Conservation (phyloP, 805 yeast genomes). For the Pichia insulana region DNA sequence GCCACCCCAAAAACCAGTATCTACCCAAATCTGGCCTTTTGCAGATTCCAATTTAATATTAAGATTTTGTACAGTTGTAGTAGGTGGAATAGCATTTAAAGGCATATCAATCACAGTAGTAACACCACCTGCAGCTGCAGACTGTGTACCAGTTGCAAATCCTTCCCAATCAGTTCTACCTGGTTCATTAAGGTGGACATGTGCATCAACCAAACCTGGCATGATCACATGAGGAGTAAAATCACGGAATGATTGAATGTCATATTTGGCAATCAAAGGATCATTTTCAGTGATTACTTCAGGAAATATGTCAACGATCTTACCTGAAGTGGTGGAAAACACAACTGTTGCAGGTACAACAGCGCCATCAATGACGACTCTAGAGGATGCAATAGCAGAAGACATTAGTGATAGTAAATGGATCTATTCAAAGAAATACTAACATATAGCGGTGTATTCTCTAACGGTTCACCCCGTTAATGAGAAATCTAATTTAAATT, state of each 20-base stretch:
- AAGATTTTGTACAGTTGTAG: conserved; percentile 74
- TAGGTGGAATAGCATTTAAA: conserved; percentile 90
- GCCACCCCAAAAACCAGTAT: conserved; percentile 96
- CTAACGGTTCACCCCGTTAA: too few relatives aligned
- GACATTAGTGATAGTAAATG: conserved; percentile 41
- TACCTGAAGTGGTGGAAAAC: conserved; percentile 48
- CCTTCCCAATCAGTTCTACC: conserved; percentile 99
- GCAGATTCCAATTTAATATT: conserved; percentile 73
- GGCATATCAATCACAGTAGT: conserved; percentile 97
- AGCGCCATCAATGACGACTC: conserved; percentile 42
- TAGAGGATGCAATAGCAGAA: conserved; percentile 52
- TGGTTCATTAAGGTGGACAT: conserved; percentile 92
- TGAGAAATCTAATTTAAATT: too few relatives aligned
- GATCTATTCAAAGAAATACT: too few relatives aligned
- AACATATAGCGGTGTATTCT: too few relatives aligned
- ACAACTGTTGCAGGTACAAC: conserved; percentile 56
- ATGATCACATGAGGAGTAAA: conserved; percentile 58
- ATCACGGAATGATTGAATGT: conserved; percentile 37
- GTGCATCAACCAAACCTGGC: conserved; percentile 92
- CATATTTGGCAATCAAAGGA: conserved; percentile 33
- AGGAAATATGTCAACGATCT: conserved; percentile 45
- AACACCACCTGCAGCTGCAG: conserved; percentile 94
- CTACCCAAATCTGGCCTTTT: conserved; percentile 77
- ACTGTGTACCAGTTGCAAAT: conserved; percentile 89
- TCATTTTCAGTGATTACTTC: conserved; percentile 32